These are phyloP conservation scores for Lantana camara DNA, from an alignment of 257 asterid genomes.

Conservation along the genomic window DNA sequence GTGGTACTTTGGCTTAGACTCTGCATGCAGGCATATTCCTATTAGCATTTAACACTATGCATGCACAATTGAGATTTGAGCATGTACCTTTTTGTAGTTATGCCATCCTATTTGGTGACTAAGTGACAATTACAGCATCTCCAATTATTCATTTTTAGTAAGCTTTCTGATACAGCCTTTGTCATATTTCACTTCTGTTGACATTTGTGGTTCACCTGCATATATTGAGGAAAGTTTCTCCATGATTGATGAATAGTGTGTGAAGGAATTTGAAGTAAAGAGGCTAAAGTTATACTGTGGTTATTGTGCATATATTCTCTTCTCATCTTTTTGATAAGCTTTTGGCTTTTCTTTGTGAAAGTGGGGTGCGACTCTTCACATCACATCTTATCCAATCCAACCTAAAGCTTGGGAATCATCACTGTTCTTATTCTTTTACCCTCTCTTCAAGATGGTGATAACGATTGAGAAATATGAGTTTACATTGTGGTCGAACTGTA, in stretches of 20 bases:
- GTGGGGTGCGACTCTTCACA: constrained; percentile 26
- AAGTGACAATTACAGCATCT: not conserved
- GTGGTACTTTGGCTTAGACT: constrained; percentile 20
- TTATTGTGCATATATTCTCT: constrained; percentile 27
- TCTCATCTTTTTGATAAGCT: too few relatives aligned
- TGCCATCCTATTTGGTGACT: constrained; percentile 5
- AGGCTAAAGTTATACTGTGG: constrained; percentile 16
- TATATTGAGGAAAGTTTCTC: too few relatives aligned
- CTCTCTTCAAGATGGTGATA: constrained; percentile 16
- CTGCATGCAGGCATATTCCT: constrained; percentile 20
- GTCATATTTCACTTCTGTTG: too few relatives aligned
- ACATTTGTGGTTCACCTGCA: too few relatives aligned
- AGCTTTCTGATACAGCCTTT: not conserved
- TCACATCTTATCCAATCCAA: constrained; percentile 24
- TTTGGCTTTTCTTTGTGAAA: not conserved
- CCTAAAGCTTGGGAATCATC: constrained; percentile 25
- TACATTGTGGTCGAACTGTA: constrained; percentile 22
- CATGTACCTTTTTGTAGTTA: constrained; percentile 8
- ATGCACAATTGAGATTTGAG: not conserved
- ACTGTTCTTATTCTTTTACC: constrained; percentile 21
- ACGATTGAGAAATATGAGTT: constrained; percentile 12
- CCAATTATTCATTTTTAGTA: not conserved
- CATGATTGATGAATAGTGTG: not conserved
- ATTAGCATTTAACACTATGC: constrained; percentile 9
- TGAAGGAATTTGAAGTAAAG: constrained; percentile 21